Percentiles rank a stretch among this genome's conserved stretches.
These are phyloP conservation scores for Ascobolus immersus DNA, from an alignment of 495 filamentous ascomycete species.

Conservation along the genomic window DNA sequence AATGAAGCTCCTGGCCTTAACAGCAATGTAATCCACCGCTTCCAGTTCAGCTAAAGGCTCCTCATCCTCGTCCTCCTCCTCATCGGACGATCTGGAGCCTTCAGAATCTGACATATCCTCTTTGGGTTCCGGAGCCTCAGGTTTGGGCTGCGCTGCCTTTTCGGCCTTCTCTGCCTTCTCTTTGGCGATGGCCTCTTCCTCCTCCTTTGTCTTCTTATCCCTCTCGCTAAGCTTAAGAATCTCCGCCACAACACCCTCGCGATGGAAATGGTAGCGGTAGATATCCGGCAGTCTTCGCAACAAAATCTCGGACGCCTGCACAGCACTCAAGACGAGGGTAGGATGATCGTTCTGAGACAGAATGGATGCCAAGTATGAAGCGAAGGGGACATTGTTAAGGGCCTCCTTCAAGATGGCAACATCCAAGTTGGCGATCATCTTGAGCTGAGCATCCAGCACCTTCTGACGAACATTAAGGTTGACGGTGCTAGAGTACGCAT, in stretches of 20 bases:
- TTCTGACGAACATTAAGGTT: conserved; percentile 95
- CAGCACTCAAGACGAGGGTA: conserved; percentile 55
- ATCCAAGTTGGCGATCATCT: conserved; percentile 95
- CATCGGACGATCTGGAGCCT: conserved; percentile 29
- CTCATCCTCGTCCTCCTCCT: conserved; percentile 22
- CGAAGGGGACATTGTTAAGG: conserved; percentile 74
- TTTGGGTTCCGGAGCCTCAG: conserved; percentile 19
- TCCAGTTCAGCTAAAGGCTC: conserved; percentile 38
- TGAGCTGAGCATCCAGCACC: conserved; percentile 78
- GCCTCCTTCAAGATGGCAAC: conserved; percentile 59
- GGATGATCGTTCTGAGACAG: conserved; percentile 88
- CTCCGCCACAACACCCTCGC: conserved; percentile 87
- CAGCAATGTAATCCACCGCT: conserved; percentile 45
- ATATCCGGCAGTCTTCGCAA: conserved; percentile 59
- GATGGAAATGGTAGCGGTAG: conserved; percentile 90
- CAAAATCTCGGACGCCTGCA: conserved; percentile 71
- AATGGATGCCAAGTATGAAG: conserved; percentile 90
- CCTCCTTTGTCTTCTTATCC: too few species aligned
- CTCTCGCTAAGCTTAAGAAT: conserved; percentile 48
- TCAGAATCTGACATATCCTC: conserved; percentile 15
- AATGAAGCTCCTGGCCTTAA: conserved; percentile 55
- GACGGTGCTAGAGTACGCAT: conserved; percentile 93
- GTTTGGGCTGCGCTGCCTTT: conserved; percentile 20
- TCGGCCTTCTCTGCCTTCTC: conserved; percentile 15
- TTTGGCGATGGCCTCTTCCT: conserved; percentile 9